Conservation (phyloP, 192 early-diverging fungal genomes). For the Lunasporangiospora selenospora region DNA sequence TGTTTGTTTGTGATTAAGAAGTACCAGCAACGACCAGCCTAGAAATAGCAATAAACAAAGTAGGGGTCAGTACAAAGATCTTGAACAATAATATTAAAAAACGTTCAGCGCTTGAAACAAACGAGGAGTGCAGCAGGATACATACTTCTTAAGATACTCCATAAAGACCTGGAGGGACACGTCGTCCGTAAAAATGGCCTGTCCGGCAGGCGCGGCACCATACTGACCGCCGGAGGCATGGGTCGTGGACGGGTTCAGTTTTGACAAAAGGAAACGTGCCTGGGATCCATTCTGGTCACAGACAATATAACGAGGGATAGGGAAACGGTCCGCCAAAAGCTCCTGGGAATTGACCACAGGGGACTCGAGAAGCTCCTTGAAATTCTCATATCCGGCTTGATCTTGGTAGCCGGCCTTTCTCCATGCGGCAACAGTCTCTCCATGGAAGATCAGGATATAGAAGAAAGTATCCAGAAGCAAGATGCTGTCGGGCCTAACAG, state of each 20-base stretch:
- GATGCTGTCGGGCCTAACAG: constrained; percentile 94
- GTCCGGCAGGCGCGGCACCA: constrained; percentile 67
- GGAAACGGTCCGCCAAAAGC: constrained; percentile 91
- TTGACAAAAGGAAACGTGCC: constrained; percentile 97
- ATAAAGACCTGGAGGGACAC: constrained; percentile 98
- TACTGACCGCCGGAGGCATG: constrained; percentile 82
- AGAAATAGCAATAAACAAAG: too few relatives aligned
- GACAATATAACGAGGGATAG: constrained; percentile 97
- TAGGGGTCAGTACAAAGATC: too few relatives aligned
- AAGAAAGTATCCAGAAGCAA: constrained; percentile 98
- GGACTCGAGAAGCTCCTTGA: constrained; percentile 90
- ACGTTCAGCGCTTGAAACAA: background rate
- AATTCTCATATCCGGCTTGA: constrained; percentile 92
- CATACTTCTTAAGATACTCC: constrained; percentile 89
- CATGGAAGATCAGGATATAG: constrained; percentile 99
- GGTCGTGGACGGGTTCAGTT: constrained; percentile 98
- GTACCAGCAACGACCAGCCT: constrained; percentile 47
- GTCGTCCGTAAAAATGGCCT: constrained; percentile 97
- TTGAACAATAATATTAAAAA: too few relatives aligned
- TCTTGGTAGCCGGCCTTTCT: constrained; percentile 96
- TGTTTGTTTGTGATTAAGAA: constrained; percentile 21
- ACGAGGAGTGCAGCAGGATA: background rate
- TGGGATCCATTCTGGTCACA: constrained; percentile 97
- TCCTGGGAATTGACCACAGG: constrained; percentile 91
- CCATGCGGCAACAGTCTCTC: constrained; percentile 97